Evolutionary conservation across 495 filamentous ascomycete species (phyloP).

Genomic region (Aspergillus egyptiacus): DNA sequence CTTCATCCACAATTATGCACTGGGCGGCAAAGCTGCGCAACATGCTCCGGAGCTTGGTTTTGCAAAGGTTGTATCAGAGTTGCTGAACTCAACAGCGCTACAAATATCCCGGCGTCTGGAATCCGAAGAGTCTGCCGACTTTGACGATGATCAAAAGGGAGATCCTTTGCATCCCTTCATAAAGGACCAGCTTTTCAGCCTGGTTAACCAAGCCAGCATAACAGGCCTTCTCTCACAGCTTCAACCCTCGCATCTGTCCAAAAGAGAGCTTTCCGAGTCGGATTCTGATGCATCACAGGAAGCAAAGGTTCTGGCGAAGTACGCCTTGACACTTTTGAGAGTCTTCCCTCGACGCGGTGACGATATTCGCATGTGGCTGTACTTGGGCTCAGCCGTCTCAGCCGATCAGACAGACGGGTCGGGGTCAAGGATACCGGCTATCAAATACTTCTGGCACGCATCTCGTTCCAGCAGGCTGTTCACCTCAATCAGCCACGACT

Average conservation of each 20-base stretch:
- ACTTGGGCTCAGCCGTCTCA: constrained; percentile 64
- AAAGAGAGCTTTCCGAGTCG: constrained; percentile 20
- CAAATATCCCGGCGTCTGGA: constrained; percentile 54
- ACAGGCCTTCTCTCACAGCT: constrained; percentile 50
- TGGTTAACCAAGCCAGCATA: constrained; percentile 62
- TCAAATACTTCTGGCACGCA: constrained; percentile 87
- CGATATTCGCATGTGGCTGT: constrained; percentile 95
- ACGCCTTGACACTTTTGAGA: constrained; percentile 76
- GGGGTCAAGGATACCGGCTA: constrained; percentile 53
- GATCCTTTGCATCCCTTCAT: constrained; percentile 50
- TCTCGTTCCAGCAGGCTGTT: constrained; percentile 64
- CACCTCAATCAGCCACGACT: constrained; percentile 53
- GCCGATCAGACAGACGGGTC: constrained; percentile 27
- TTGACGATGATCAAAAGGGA: constrained; percentile 27
- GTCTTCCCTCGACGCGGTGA: constrained; percentile 79
- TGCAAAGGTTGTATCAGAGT: constrained; percentile 56
- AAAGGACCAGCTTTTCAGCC: constrained; percentile 52
- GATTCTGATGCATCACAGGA: constrained; percentile 44
- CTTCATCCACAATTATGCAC: constrained; percentile 55
- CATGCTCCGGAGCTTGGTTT: constrained; percentile 52
- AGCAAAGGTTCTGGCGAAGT: constrained; percentile 73
- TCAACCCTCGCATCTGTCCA: constrained; percentile 24
- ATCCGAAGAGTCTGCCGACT: constrained; percentile 37
- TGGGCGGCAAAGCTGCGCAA: constrained; percentile 36
- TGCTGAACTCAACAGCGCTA: constrained; percentile 57